Percentiles rank a stretch among this genome's conserved stretches.
Evolutionary conservation across 2,329 filamentous ascomycete species (phyloP).

Genomic region (Lachnellula suecica): DNA sequence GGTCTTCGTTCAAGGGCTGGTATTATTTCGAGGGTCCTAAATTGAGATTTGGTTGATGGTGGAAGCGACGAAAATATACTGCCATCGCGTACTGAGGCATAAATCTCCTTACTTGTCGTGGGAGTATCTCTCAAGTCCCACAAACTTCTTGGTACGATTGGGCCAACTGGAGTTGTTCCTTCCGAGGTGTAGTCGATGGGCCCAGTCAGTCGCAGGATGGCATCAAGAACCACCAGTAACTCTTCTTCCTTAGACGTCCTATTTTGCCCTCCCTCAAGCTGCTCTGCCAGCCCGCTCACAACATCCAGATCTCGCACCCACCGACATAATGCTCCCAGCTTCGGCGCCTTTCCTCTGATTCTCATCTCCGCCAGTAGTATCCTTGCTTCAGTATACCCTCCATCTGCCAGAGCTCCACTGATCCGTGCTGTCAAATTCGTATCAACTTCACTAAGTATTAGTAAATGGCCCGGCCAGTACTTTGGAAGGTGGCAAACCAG

Average conservation of each 20-base stretch:
- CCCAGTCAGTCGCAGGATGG: conserved; percentile 62
- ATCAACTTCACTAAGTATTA: conserved; percentile 39
- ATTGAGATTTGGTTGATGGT: conserved; percentile 37
- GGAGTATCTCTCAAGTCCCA: conserved; percentile 56
- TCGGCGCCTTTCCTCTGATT: conserved; percentile 63
- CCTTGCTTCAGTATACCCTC: conserved; percentile 62
- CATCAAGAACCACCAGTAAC: conserved; percentile 60
- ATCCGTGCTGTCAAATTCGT: conserved; percentile 66
- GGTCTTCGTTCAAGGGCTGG: conserved; percentile 61
- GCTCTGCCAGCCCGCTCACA: conserved; percentile 62
- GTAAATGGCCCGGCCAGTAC: conserved; percentile 2
- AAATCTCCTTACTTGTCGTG: conserved; percentile 44
- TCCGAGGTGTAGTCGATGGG: conserved; percentile 52
- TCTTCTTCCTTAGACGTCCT: conserved; percentile 50
- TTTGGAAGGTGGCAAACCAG: conserved; percentile 37
- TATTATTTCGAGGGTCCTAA: conserved; percentile 62
- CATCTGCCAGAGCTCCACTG: conserved; percentile 64
- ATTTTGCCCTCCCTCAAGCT: conserved; percentile 41
- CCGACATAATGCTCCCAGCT: conserved; percentile 66
- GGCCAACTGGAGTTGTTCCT: conserved; percentile 32
- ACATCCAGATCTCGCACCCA: conserved; percentile 73
- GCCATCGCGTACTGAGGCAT: conserved; percentile 58
- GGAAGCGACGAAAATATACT: conserved; percentile 48
- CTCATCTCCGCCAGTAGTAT: conserved; percentile 69
- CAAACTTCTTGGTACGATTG: conserved; percentile 56